Conservation (phyloP, 768 basidiomycete genomes). For the Lactarius vividus region DNA sequence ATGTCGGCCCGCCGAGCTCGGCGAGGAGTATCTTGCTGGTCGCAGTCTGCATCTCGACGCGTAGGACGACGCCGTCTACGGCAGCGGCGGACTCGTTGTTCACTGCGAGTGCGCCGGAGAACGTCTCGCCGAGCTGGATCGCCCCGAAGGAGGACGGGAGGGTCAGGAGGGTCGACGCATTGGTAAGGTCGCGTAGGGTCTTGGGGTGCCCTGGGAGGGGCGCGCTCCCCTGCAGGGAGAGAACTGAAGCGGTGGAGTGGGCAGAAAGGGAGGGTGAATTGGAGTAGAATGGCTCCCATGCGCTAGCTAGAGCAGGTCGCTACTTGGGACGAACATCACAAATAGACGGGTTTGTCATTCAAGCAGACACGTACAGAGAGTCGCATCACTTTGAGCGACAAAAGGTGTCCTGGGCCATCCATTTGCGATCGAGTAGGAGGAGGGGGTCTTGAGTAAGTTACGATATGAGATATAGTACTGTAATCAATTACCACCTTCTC, state of each 20-base stretch:
- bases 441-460: not conserved
- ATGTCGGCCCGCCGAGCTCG: slow-evolving; percentile 58
- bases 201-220: slow-evolving; percentile 78
- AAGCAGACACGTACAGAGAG: slow-evolving; percentile 62
- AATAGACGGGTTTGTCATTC: slow-evolving; percentile 14
- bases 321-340: slow-evolving; percentile 34
- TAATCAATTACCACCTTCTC: slow-evolving; percentile 10
- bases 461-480: no score
- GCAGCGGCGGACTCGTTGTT: slow-evolving; percentile 71
- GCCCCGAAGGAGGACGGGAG: slow-evolving; percentile 82
- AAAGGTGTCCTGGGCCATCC: slow-evolving; percentile 61
- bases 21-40: slow-evolving; percentile 59
- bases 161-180: slow-evolving; percentile 74
- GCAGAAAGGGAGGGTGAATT: slow-evolving; percentile 79
- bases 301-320: slow-evolving; percentile 70
- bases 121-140: slow-evolving; percentile 88
- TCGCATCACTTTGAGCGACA: slow-evolving; percentile 86
- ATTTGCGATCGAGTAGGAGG: slow-evolving; percentile 19
- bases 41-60: slow-evolving; percentile 84
- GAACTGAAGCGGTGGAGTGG: slow-evolving; percentile 72
- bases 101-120: slow-evolving; percentile 76
- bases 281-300: slow-evolving; percentile 88
- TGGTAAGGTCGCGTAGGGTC: slow-evolving; percentile 77
- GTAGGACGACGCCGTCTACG: slow-evolving; percentile 61
- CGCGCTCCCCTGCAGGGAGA: slow-evolving; percentile 68